Percentiles rank a stretch among this genome's conserved stretches.
Evolutionary conservation across 371 early-diverging fungal genomes (phyloP).

Genomic region (Scutellospora calospora): DNA sequence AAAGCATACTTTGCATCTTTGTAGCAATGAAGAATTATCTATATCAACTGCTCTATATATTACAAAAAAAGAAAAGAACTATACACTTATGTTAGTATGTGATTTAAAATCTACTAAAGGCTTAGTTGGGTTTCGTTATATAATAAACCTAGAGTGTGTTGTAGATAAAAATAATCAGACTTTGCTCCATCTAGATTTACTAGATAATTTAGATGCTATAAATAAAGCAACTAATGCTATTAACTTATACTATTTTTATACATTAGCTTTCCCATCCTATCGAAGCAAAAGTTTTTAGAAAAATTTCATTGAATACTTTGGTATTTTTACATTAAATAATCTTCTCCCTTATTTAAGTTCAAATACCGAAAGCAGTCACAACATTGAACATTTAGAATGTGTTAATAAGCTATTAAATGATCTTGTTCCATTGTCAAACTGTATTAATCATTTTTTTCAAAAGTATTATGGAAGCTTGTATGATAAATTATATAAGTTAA

Average conservation of each 20-base stretch:
- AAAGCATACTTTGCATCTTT: no score
- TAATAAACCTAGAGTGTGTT: background rate
- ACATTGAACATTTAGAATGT: background rate
- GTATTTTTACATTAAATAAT: conserved; percentile 15
- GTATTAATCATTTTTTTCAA: background rate
- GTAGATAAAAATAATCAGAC: background rate
- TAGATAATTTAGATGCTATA: conserved; percentile 25
- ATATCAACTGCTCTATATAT: no score
- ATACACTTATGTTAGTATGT: no score
- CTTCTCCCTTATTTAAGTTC: conserved; percentile 22
- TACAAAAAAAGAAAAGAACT: no score
- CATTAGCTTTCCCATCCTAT: conserved; percentile 8
- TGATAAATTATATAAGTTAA: background rate
- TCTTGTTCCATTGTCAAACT: background rate
- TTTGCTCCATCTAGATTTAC: background rate
- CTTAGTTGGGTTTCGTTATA: background rate
- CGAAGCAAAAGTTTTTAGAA: conserved; percentile 29
- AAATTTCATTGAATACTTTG: conserved; percentile 15
- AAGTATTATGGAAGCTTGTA: conserved; percentile 3
- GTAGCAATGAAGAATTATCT: no score
- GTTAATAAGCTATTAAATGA: background rate
- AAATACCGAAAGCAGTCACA: conserved; percentile 8
- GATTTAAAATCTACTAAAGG: no score
- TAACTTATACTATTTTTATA: conserved; percentile 26
- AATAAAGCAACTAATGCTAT: conserved; percentile 33